Conservation (phyloP, 192 early-diverging fungal genomes). For the Podila clonocystis region DNA sequence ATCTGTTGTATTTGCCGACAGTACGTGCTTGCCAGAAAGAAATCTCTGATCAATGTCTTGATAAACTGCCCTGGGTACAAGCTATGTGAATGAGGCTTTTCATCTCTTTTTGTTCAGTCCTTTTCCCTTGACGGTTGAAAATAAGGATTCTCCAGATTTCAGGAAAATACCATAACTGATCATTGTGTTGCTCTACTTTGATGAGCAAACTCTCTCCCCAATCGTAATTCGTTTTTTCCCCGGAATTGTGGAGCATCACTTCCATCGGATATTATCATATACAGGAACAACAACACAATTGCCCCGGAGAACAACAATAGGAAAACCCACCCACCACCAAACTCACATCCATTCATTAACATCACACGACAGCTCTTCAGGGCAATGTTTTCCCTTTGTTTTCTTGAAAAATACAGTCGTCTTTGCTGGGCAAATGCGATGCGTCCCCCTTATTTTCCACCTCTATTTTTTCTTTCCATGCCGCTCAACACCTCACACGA, state of each 20-base stretch:
- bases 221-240: too few species aligned
- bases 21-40: slow-evolving; percentile 1
- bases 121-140: too few species aligned
- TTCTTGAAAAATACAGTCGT: too few species aligned
- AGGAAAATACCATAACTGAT: too few species aligned
- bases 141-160: too few species aligned
- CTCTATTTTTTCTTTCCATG: neutral
- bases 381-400: too few species aligned
- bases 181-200: too few species aligned
- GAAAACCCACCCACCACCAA: too few species aligned
- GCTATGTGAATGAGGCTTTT: neutral
- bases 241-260: neutral
- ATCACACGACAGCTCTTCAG: neutral
- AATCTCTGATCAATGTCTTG: neutral
- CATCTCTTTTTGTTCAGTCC: neutral
- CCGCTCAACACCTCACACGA: neutral
- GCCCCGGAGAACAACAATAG: too few species aligned
- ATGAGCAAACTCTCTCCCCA: too few species aligned
- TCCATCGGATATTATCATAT: neutral
- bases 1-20: slow-evolving; percentile 16
- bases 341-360: too few species aligned
- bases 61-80: neutral
- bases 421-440: neutral
- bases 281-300: too few species aligned
- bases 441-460: neutral